Base-by-base conservation (phyloP, 805 yeast species). In the Schwanniomyces occidentalis region DNA sequence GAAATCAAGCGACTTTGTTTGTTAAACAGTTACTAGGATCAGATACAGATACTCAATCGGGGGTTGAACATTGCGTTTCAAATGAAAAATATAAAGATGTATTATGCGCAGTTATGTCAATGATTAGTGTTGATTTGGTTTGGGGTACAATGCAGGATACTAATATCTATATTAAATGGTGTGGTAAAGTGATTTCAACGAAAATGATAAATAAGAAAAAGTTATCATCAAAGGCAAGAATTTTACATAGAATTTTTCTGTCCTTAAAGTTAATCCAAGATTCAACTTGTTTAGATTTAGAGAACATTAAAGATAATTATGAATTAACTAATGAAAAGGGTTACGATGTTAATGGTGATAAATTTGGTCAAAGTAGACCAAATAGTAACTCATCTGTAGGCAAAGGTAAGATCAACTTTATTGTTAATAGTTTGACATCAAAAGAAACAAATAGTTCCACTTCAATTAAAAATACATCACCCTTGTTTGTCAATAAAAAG, bases 131-230 rank as follows among this genome's bases (percentile, higher is more conserved):
- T 33, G 95, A 88, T 61, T 81, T 86, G 33, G 90, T 86, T 10
- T 84, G 95, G 87, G 95, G 96, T 3, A 80, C 91, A 1, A 85
- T 85, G 90, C 81, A 84, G 36, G 93, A 85, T 46, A 86, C 95
- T 51, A 79, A 78, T 43, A 73, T 80, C 38, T 86, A 86, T 60
- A 67, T 88, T 35, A 75, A 78, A 35, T 78, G 88, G 48, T 85
- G 95, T 62, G 91, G 86, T 42, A 75, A 74, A 37, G 81, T 85
- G 37, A 82, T 88, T 16, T 75, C 77, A 21, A 74, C 78, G 45
- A 78, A 91, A 49, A 80, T 82, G 81, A 65, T 65, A 27, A 71
- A 67, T 34, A 77, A 88, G 52, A 62, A 81, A 47, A 76, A 75
- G 41, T 58, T 87, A 15, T 80, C 90, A 0, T 71, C 85, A 14